Percentiles rank a stretch among this genome's conserved stretches.
These are phyloP conservation scores for Hamamelis virginiana DNA, from an alignment of 164 flowering plant genomes.

Conservation along the genomic window DNA sequence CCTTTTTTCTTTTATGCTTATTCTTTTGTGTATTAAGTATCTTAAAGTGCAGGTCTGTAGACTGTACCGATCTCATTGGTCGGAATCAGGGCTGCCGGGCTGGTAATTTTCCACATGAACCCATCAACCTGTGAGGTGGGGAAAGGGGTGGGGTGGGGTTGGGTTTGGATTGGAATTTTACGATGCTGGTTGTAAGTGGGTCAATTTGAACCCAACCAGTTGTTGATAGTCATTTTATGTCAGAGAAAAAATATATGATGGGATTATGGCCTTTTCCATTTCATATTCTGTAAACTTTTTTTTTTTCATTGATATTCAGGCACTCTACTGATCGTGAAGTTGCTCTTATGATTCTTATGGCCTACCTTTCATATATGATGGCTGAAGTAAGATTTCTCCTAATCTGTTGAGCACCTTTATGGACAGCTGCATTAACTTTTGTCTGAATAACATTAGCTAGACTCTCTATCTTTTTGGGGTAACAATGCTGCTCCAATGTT, in stretches of 20 bases:
- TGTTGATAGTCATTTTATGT: too few species aligned
- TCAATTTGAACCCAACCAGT: background rate
- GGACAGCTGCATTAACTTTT: background rate
- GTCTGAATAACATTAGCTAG: too few species aligned
- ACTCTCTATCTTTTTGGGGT: too few species aligned
- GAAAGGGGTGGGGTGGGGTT: too few species aligned
- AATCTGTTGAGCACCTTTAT: background rate
- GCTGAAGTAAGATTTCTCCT: conserved; percentile 44
- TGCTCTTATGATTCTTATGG: conserved; percentile 56
- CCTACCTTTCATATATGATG: conserved; percentile 50
- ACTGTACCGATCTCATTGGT: background rate
- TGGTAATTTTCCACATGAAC: background rate
- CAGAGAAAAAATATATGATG: background rate
- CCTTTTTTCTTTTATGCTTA: background rate
- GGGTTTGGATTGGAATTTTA: background rate
- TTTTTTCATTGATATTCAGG: too few species aligned
- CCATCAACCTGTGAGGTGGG: background rate
- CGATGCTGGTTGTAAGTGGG: background rate
- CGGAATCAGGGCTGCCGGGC: background rate
- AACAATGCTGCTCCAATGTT: too few species aligned
- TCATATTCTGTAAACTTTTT: background rate
- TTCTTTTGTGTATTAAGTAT: background rate
- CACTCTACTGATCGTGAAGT: conserved; percentile 58
- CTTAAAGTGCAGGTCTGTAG: background rate
- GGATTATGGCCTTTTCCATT: background rate